Evolutionary conservation across 257 asterid genomes (phyloP).

Genomic region (Solanum corneliomulleri): DNA sequence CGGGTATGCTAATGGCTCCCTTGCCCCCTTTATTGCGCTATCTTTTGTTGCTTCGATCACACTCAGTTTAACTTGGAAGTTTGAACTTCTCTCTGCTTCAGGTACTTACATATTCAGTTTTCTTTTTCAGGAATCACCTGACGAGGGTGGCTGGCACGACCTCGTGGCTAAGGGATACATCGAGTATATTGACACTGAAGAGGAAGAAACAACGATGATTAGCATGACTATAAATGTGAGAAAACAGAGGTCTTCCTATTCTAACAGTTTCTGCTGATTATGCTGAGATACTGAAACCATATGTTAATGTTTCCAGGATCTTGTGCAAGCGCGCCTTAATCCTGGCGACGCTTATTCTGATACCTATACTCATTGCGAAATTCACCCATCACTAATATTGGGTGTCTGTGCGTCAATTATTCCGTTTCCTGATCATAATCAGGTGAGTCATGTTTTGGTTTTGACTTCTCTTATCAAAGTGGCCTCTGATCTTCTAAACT

Average conservation of each 20-base stretch:
- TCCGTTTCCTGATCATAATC: constrained; percentile 98
- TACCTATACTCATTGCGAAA: constrained; percentile 93
- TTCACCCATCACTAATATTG: constrained; percentile 87
- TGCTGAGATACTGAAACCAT: constrained; percentile 12
- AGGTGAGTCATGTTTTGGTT: constrained; percentile 29
- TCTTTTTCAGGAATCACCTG: constrained; percentile 63
- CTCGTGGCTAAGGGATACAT: constrained; percentile 81
- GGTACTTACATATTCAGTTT: not conserved
- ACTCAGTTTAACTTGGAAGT: not conserved
- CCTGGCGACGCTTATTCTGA: constrained; percentile 82
- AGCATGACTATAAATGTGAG: constrained; percentile 94
- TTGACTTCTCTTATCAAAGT: not conserved
- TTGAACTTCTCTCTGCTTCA: not conserved
- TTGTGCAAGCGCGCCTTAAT: constrained; percentile 53
- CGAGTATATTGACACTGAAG: constrained; percentile 90
- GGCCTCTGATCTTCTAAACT: not conserved
- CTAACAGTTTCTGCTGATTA: not conserved
- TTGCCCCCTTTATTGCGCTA: not conserved
- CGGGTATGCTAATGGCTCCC: constrained; percentile 37
- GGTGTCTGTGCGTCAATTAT: constrained; percentile 99
- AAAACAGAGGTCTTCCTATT: not conserved
- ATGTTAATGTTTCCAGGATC: constrained; percentile 45
- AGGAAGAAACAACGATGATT: constrained; percentile 97
- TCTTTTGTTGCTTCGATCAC: not conserved
- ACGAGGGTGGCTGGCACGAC: constrained; percentile 93